Base-by-base conservation (phyloP, 805 yeast species). In the Wickerhamiella vanderwaltii region DNA sequence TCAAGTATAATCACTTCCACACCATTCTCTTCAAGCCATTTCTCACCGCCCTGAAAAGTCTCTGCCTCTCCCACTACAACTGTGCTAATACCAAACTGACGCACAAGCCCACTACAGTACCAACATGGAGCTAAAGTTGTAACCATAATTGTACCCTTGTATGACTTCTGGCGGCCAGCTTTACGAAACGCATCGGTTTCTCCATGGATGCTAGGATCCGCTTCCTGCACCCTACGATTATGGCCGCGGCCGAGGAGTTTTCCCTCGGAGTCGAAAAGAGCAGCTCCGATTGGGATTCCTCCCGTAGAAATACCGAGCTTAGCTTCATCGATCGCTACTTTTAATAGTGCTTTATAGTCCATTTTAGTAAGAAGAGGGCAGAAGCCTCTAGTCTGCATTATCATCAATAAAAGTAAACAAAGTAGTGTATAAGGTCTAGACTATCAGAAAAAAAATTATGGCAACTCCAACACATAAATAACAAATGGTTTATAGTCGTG, bases 401-500 rank as follows among this genome's bases (percentile, higher is more conserved):
- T n/a, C n/a, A n/a, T n/a, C n/a, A n/a, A n/a, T n/a, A n/a, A n/a
- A n/a, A n/a, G n/a, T n/a, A n/a, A n/a, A n/a, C n/a, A n/a, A n/a
- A n/a, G n/a, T n/a, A n/a, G n/a, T n/a, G n/a, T n/a, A n/a, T n/a
- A n/a, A n/a, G n/a, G n/a, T n/a, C n/a, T n/a, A n/a, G n/a, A n/a
- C n/a, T n/a, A n/a, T n/a, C n/a, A 23, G 11, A 11, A 23, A 23
- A 23, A 7, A 11, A 26, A 15, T 35, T 43, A 53, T 15, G 55
- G 56, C 35, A 73, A 50, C 45, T 63, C 69, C 32, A 75, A 62
- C 38, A 71, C 72, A 60, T 84, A 88, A 51, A 91, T 63, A 41
- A 88, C 98, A 64, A 91, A 91, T 40, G 97, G 97, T 64, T 88
- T 95, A 60, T 88, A 88, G 45, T 88, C 96, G 22, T 88, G 76